These are phyloP conservation scores for Clitoria ternatea DNA, from an alignment of 306 rosid species.

Conservation along the genomic window DNA sequence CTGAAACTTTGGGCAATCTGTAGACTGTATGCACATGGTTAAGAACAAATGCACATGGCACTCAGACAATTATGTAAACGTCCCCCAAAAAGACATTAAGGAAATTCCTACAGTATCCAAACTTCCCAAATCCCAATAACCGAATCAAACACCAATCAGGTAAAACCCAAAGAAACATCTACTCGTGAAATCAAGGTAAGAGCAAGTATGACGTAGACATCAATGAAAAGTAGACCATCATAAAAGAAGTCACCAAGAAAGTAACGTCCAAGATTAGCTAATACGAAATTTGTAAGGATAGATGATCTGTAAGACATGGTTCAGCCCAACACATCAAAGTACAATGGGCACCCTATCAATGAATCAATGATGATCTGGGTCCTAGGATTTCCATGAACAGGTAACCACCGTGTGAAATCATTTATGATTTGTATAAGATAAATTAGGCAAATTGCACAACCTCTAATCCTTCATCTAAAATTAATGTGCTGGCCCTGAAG, in stretches of 20 bases:
- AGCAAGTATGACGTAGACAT: neutral
- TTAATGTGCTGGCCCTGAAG: neutral
- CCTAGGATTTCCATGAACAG: constrained; percentile 22
- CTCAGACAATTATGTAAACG: constrained; percentile 30
- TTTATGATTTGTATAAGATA: neutral
- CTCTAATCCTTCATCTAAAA: neutral
- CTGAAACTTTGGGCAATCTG: constrained; percentile 32
- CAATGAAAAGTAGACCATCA: constrained; percentile 8
- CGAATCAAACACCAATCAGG: constrained; percentile 13
- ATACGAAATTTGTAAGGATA: constrained; percentile 8
- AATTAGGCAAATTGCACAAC: neutral
- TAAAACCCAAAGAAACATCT: constrained; percentile 13
- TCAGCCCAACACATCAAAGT: neutral
- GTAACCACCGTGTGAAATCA: constrained; percentile 15
- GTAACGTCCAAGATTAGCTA: neutral
- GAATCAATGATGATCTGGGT: constrained; percentile 1
- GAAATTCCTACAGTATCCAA: constrained; percentile 1
- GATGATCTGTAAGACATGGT: constrained; percentile 2
- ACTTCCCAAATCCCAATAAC: constrained; percentile 5
- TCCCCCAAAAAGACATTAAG: constrained; percentile 16
- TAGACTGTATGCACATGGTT: constrained; percentile 56
- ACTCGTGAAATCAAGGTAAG: neutral
- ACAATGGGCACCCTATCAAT: neutral
- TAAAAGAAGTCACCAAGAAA: constrained; percentile 1
- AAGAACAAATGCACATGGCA: constrained; percentile 56